Conservation (phyloP, 345 rosid genomes). For the Populus davidiana region DNA sequence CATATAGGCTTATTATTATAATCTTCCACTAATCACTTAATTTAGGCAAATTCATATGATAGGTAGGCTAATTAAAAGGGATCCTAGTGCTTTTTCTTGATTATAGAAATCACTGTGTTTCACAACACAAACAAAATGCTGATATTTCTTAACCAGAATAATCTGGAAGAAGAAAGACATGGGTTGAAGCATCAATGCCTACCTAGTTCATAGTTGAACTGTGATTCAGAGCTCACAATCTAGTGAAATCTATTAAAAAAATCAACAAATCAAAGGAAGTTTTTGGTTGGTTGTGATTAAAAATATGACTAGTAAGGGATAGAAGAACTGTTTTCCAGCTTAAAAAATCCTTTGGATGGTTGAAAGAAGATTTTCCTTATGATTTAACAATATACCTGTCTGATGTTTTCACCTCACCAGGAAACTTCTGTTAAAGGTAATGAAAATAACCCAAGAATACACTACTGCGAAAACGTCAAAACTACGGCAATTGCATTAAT, state of each 20-base stretch:
- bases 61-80: conserved; percentile 19
- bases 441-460: neutral
- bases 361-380: neutral
- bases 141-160: neutral
- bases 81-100: neutral
- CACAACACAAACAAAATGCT: conserved; percentile 3
- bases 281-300: neutral
- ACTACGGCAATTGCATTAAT: neutral
- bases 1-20: neutral
- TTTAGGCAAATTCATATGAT: neutral
- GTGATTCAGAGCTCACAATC: conserved; percentile 13
- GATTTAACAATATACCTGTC: neutral
- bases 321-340: neutral
- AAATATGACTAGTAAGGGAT: neutral
- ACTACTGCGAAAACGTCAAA: neutral
- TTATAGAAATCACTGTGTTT: neutral
- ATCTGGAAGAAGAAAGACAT: neutral
- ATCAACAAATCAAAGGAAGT: neutral
- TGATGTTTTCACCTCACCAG: neutral
- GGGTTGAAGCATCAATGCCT: neutral
- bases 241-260: conserved; percentile 1
- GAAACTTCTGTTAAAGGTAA: neutral
- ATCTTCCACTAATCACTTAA: conserved; percentile 1
- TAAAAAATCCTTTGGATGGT: neutral
- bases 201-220: conserved; percentile 3